Evolutionary conservation across 1,284 basidiomycete genomes (phyloP).

Genomic region (Irpex rosettiformis): DNA sequence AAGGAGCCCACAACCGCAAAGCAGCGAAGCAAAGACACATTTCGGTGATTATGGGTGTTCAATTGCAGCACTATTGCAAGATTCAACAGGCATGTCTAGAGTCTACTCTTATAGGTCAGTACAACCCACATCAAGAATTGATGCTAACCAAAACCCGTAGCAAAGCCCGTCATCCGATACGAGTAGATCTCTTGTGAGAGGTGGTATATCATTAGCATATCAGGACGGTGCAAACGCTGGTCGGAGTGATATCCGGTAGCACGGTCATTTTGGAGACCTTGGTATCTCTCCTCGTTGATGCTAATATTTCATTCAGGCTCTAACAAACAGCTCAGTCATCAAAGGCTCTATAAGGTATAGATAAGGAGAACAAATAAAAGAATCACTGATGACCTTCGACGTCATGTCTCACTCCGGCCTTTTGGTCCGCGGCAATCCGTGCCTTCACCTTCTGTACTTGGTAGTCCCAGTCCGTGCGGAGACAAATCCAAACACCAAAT

Average conservation of each 20-base stretch:
- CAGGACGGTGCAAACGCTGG: background rate
- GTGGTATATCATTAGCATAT: too few species aligned
- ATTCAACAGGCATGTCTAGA: background rate
- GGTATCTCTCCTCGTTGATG: background rate
- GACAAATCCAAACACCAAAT: constrained; percentile 45
- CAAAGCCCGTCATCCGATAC: background rate
- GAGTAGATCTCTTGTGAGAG: too few species aligned
- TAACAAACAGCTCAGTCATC: background rate
- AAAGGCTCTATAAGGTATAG: background rate
- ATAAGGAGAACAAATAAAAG: background rate
- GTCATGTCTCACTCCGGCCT: constrained; percentile 10
- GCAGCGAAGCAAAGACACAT: background rate
- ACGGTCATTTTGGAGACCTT: background rate
- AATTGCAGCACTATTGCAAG: background rate
- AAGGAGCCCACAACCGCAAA: too few species aligned
- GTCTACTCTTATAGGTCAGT: background rate
- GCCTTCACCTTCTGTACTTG: constrained; percentile 57
- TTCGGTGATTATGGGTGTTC: background rate
- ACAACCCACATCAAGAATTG: background rate
- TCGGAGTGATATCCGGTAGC: background rate
- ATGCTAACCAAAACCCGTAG: background rate
- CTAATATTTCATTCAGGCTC: background rate
- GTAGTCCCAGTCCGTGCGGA: constrained; percentile 58
- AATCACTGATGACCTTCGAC: constrained; percentile 9
- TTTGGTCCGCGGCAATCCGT: constrained; percentile 37